Evolutionary conservation across 306 rosid species (phyloP), one percentile per base, ranked within the genome.

Genomic region (Lupinus albus): DNA sequence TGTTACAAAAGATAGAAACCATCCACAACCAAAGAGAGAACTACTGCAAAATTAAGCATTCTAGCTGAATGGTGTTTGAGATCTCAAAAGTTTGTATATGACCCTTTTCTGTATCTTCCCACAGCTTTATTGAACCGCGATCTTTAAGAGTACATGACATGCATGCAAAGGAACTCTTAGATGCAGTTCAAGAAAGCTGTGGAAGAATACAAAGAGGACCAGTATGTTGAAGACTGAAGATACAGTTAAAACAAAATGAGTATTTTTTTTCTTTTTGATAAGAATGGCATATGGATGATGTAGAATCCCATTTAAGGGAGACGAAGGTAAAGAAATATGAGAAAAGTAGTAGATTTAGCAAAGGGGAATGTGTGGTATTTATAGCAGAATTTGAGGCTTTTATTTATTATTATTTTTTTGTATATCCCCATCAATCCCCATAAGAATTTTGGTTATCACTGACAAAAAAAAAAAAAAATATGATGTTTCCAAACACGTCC

Each of bases 141-240:
- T 11, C 54, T n/a, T 18, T 20, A 18, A 73, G 57, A 76, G 46
- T 2, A 25, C 30, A 25, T 68, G 62, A 57, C 79, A 75, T 80
- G 80, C 84, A 69, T 78, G 76, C 56, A 75, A 76, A 69, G 44
- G 33, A 73, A 70, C 86, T 82, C 80, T 28, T 51, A 11, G 84
- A 83, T 90, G 99, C 99, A 88, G 99, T 94, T 94, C 99, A 94
- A 94, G 99, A 94, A 94, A 94, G 99, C 99, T 94, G 99, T 94
- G 99, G 99, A 94, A 94, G 85, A 90, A 90, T 88, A 88, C 90
- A 82, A 83, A 85, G 82, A 94, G 96, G 79, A 64, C 74, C 96
- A 91, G 69, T 7, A 41, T 53, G 58, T 53, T 71, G 58, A 39
- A 73, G 13, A 63, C 3, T 13, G 6, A 28, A 60, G 44, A 62